Evolutionary conservation across 2,329 filamentous ascomycete species (phyloP).

Genomic region (Plectosphaerella sp.): DNA sequence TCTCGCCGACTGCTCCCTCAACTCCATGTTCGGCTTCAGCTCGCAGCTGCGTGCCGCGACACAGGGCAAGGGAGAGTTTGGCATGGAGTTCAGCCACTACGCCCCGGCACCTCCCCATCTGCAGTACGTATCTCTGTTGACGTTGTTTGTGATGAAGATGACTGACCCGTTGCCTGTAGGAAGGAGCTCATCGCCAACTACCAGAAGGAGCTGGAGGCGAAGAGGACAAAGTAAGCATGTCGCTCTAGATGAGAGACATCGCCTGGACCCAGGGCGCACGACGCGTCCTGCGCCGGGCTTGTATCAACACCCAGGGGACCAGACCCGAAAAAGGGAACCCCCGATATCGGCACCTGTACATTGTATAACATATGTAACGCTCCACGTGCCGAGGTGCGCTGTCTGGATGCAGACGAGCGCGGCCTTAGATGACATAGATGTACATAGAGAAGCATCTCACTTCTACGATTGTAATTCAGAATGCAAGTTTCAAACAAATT

Average conservation of each 20-base stretch:
- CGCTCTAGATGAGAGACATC: neutral
- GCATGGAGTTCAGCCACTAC: conserved; percentile 98
- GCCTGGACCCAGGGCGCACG: too few species aligned
- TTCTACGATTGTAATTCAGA: neutral
- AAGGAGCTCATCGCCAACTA: conserved; percentile 57
- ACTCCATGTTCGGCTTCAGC: conserved; percentile 97
- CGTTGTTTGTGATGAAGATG: conserved; percentile 5
- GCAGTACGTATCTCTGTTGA: conserved; percentile 58
- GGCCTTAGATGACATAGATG: neutral
- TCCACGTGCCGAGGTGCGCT: neutral
- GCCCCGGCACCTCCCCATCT: conserved; percentile 79
- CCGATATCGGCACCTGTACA: neutral
- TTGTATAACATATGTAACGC: neutral
- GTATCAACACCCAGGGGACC: neutral
- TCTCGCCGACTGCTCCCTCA: conserved; percentile 85
- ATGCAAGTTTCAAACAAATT: neutral
- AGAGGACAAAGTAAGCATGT: conserved; percentile 43
- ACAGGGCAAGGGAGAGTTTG: conserved; percentile 97
- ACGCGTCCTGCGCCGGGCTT: too few species aligned
- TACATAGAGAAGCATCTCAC: neutral
- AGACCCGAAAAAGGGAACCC: neutral
- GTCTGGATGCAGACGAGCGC: neutral
- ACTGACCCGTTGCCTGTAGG: conserved; percentile 29
- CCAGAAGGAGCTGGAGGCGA: conserved; percentile 53
- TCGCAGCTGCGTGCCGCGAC: conserved; percentile 87